A percentile compares a stretch with the other conserved stretches of the same genome.
These are phyloP conservation scores for Ceratonia siliqua DNA, from an alignment of 306 rosid genomes.

Conservation along the genomic window DNA sequence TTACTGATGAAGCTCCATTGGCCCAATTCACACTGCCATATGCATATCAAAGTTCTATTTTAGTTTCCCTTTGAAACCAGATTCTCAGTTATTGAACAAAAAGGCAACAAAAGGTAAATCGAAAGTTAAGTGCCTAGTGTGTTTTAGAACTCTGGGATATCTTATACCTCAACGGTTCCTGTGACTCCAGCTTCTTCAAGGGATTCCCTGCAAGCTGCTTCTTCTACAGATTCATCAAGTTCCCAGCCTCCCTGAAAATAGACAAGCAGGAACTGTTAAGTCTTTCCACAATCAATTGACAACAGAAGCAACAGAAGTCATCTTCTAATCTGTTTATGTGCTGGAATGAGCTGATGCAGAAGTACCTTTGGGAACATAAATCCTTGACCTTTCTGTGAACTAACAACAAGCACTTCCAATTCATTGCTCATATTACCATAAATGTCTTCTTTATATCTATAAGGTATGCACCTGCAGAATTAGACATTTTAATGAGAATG, in stretches of 20 bases:
- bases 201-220: slow-evolving; percentile 91
- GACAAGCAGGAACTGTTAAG: neutral
- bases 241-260: slow-evolving; percentile 91
- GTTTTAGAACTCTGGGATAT: neutral
- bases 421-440: slow-evolving; percentile 50
- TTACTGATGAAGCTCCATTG: slow-evolving; percentile 93
- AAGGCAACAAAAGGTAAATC: neutral
- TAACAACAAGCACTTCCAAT: slow-evolving; percentile 79
- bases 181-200: slow-evolving; percentile 94
- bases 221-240: slow-evolving; percentile 88
- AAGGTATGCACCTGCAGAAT: slow-evolving; percentile 88
- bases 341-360: neutral
- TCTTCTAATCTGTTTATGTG: neutral
- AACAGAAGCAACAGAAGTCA: neutral
- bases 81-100: neutral
- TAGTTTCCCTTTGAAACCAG: neutral
- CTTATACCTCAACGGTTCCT: slow-evolving; percentile 75
- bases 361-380: slow-evolving; percentile 88
- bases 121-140: neutral
- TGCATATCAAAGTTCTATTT: neutral
- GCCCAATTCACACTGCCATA: slow-evolving; percentile 72
- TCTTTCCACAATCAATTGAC: neutral
- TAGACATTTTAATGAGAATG: neutral
- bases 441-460: slow-evolving; percentile 59
- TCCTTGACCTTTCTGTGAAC: slow-evolving; percentile 84